phyloP scores from a whole-genome alignment of 192 early-diverging fungal species.

The Entomortierella parvispora region DNA sequence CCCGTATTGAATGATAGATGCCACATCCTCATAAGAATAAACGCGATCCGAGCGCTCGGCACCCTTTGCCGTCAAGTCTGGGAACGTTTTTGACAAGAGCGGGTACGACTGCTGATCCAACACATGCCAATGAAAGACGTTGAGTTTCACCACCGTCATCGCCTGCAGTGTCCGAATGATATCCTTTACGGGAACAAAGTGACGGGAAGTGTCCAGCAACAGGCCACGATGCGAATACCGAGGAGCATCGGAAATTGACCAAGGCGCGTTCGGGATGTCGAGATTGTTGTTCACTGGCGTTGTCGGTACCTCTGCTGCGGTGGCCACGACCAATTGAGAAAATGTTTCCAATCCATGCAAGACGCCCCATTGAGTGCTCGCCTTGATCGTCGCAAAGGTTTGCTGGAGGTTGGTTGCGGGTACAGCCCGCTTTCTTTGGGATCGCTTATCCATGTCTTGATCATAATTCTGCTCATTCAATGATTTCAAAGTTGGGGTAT shows the following conservation, averaged over 20 bases:
- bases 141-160: constrained; percentile 83
- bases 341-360: constrained; percentile 36
- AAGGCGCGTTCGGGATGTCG: constrained; percentile 39
- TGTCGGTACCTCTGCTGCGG: neutral
- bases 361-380: constrained; percentile 35
- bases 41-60: constrained; percentile 67
- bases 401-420: too few relatives aligned
- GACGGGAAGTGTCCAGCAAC: constrained; percentile 79
- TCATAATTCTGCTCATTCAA: neutral
- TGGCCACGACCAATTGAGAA: constrained; percentile 26
- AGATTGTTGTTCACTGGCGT: constrained; percentile 10
- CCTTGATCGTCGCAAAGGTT: constrained; percentile 5
- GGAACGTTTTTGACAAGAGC: constrained; percentile 66
- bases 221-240: constrained; percentile 75
- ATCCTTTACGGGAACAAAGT: constrained; percentile 73
- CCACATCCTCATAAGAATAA: constrained; percentile 81
- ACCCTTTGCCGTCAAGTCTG: constrained; percentile 73
- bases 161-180: constrained; percentile 77
- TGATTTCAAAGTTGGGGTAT: too few relatives aligned
- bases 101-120: constrained; percentile 81
- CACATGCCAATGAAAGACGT: constrained; percentile 88
- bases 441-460: neutral
- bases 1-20: constrained; percentile 75
- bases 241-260: constrained; percentile 69
- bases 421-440: neutral